phyloP scores from a whole-genome alignment of 108 stramenopile genomes.

The Tribonema minus region DNA sequence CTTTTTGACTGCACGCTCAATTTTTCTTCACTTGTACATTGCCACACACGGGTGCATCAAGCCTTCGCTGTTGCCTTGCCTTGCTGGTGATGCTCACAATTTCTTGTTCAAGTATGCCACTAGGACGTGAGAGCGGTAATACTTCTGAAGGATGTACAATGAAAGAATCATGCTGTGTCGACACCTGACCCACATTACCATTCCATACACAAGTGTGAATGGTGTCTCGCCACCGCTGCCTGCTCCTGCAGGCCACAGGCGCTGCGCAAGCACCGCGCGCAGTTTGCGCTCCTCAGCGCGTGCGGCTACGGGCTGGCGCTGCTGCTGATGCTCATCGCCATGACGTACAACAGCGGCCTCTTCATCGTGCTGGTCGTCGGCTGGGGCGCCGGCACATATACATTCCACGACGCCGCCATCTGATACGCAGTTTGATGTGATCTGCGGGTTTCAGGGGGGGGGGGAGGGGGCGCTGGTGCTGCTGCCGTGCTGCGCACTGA shows the following conservation, averaged over 20 bases:
- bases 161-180: no score
- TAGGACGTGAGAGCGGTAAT: background rate
- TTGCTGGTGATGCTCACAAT: background rate
- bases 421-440: no score
- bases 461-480: no score
- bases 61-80: no score
- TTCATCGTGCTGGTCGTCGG: constrained; percentile 1
- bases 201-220: no score
- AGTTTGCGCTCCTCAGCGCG: background rate
- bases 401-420: background rate
- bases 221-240: background rate
- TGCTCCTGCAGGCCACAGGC: background rate
- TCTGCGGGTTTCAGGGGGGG: no score
- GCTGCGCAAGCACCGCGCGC: background rate
- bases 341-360: constrained; percentile 15
- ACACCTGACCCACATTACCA: no score
- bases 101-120: background rate
- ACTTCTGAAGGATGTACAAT: background rate
- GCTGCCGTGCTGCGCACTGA: no score
- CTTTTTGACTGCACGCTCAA: no score
- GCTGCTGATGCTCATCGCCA: constrained; percentile 6
- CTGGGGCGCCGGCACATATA: background rate
- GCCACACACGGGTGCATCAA: no score
- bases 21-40: no score
- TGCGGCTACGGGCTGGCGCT: background rate